These are phyloP conservation scores for Daldinia eschscholtzii DNA, from an alignment of 2,329 filamentous ascomycete species.

Conservation along the genomic window DNA sequence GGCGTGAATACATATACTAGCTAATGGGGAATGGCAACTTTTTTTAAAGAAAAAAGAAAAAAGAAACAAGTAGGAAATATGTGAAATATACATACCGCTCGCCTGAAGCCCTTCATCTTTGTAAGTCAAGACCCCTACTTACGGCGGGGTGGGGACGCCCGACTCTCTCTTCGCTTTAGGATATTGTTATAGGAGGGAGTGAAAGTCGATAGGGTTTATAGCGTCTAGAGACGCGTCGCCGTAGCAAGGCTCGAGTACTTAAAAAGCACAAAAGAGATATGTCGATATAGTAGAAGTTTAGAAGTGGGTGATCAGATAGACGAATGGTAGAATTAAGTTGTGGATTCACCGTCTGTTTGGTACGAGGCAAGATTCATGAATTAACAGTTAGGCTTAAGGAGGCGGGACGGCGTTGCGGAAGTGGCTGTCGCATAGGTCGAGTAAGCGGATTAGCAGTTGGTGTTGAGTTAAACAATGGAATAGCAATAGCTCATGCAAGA, in stretches of 20 bases:
- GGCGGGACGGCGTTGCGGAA: constrained; percentile 22
- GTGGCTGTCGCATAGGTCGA: constrained; percentile 37
- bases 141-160: constrained; percentile 49
- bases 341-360: constrained; percentile 49
- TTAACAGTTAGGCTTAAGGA: constrained; percentile 35
- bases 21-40: neutral
- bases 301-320: constrained; percentile 19
- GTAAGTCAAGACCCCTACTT: constrained; percentile 49
- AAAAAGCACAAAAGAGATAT: constrained; percentile 15
- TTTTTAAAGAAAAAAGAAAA: constrained; percentile 53
- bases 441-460: constrained; percentile 8
- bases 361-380: constrained; percentile 25
- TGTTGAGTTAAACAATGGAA: constrained; percentile 27
- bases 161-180: constrained; percentile 38
- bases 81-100: constrained; percentile 74
- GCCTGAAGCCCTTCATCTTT: constrained; percentile 95
- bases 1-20: constrained; percentile 16
- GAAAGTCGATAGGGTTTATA: constrained; percentile 13
- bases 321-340: constrained; percentile 33
- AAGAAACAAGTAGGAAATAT: neutral
- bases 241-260: neutral
- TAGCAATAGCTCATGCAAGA: constrained; percentile 29
- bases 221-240: constrained; percentile 33
- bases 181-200: constrained; percentile 20
- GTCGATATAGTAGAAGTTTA: constrained; percentile 20